Base-by-base conservation (phyloP, 179 eudicot genomes). In the Silene vulgaris region DNA sequence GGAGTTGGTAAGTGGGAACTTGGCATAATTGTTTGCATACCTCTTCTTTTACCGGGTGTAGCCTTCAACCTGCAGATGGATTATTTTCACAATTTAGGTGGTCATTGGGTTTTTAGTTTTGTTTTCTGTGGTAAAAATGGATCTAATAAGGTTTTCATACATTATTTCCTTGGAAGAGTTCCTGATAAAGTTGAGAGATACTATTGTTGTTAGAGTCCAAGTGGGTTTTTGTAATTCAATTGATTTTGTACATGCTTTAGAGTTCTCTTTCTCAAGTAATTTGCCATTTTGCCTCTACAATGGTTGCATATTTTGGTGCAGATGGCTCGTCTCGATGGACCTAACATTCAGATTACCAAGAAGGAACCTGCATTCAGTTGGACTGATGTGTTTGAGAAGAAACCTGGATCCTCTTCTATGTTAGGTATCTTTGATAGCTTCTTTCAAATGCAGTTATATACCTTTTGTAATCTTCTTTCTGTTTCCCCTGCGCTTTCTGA, bases 251-350 rank as follows among this genome's bases (percentile, higher is more conserved):
- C 7, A 12, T 73, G 76, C 32, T 73, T 73, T 32, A 32, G 11
- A 59, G 11, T 40, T 23, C 70, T 23, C 69, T 48, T 71, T 23
- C 43, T 2, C 45, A 43, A 40, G 74, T 28, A 21, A 21, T 60
- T 71, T 61, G 16, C 56, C 35, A 21, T 16, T 60, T 71, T 61
- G 16, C 56, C 35, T 23, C 8, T 45, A 54, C 29, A 29, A 79
- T 17, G 67, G 19, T 30, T 69, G 56, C 50, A 29, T 71, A n/a
- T 50, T 21, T 79, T 7, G 82, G 82, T 30, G 19, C 87, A 95
- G 99, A 92, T 85, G 93, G 89, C 92, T 30, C 95, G 96, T 75
- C 83, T 85, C 68, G 99, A 92, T 86, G 97, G 89, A 74, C 74
- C 85, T 78, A 83, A 85, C 75, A 77, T 86, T 64, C 91, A 87